Evolutionary conservation across 2,329 filamentous ascomycete genomes (phyloP).

Genomic region (Hymenoscyphus occultus): DNA sequence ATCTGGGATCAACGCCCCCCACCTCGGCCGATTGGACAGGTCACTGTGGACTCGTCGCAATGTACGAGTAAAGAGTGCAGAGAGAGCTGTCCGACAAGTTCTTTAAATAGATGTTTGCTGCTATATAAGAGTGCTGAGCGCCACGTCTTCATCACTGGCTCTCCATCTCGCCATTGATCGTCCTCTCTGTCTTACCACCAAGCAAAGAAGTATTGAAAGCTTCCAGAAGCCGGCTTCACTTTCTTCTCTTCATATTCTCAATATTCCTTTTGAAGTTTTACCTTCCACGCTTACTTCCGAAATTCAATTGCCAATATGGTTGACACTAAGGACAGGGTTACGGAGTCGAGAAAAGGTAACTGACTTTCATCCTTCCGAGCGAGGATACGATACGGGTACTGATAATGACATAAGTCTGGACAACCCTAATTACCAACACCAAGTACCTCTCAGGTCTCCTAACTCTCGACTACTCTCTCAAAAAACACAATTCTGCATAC

Average conservation of each 20-base stretch:
- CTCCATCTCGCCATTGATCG: neutral
- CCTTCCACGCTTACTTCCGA: too few species aligned
- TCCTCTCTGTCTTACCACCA: neutral
- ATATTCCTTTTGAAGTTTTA: neutral
- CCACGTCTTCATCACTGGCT: neutral
- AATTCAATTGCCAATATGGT: slow-evolving; percentile 20
- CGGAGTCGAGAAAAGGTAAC: slow-evolving; percentile 33
- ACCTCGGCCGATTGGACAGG: neutral
- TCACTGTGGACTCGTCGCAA: neutral
- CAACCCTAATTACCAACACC: slow-evolving; percentile 80
- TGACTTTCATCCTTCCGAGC: slow-evolving; percentile 2
- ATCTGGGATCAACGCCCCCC: neutral
- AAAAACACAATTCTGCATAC: slow-evolving; percentile 62
- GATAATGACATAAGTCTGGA: slow-evolving; percentile 64
- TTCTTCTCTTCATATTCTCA: neutral
- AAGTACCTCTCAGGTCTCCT: slow-evolving; percentile 79
- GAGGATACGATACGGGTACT: neutral
- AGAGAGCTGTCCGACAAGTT: too few species aligned
- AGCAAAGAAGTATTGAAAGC: neutral
- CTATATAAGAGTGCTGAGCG: neutral
- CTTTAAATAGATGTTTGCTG: neutral
- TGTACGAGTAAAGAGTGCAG: too few species aligned
- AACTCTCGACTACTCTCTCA: slow-evolving; percentile 75
- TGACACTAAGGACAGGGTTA: slow-evolving; percentile 25
- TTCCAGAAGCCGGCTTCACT: neutral